Base-by-base conservation (phyloP, 2,329 filamentous ascomycete species). In the Fusarium sulawesiense region DNA sequence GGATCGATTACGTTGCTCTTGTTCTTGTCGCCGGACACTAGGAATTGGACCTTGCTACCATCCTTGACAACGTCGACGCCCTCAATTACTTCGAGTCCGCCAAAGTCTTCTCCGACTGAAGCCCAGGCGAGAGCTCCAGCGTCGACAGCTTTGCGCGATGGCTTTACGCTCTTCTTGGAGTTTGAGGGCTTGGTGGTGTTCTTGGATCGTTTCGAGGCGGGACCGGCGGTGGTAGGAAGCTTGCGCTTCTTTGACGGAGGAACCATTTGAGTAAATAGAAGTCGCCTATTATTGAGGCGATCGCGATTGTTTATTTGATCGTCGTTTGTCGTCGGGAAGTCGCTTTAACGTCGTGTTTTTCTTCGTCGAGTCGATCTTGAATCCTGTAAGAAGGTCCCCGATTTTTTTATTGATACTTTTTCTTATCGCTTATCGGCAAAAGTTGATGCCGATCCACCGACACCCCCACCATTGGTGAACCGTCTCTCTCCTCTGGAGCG, bases 41-140 rank as follows among this genome's bases (percentile, higher is more conserved):
- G 81, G 79, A 91, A 91, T 74, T 86, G 83, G 29, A 91, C 80
- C 8, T 82, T 85, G 55, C 85, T 81, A 10, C 89, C 89, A 30
- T 91, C 85, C 66, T 86, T 88, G 44, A 97, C 83, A n/a, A 99
- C 86, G 30, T 97, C 92, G 2, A 99, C 93, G 54, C 93, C 93
- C 18, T 97, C 93, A 48, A 98, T 91, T 75, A 98, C 94, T 76
- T 99, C 94, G 3, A 99, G 82, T 0, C 93, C 94, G 74, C 91
- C 97, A 79, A 99, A 98, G 0, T 96, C 96, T 70, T 97, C 94
- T n/a, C 93, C 93, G 81, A 98, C 93, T 47, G 95, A 90, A 73
- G 86, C 83, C 89, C 89, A 91, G 77, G 81, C 78, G 45, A 91
- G 79, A 3, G 84, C 80, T 67, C 84, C 79, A 30, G 84, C 79